These are phyloP conservation scores for Hysterangium stoloniferum DNA, from an alignment of 768 basidiomycete species.

Conservation along the genomic window DNA sequence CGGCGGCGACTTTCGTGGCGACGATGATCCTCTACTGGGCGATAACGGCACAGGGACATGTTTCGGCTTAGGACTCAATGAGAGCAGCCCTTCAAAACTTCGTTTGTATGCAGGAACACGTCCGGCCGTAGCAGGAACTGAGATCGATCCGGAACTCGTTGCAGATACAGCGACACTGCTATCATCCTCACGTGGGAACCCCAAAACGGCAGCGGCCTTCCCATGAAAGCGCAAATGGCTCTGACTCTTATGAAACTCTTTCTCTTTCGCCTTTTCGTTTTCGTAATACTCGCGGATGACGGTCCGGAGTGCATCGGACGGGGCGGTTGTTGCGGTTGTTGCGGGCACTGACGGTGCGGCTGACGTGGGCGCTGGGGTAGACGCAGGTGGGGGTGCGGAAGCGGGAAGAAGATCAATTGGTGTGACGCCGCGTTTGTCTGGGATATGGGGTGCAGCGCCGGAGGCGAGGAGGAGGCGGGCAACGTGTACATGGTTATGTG, in stretches of 20 bases:
- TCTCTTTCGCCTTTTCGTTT: constrained; percentile 8
- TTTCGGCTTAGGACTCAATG: neutral
- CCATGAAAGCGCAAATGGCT: neutral
- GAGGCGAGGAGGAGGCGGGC: constrained; percentile 73
- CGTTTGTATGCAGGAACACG: neutral
- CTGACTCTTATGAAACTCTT: constrained; percentile 5
- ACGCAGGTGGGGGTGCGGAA: neutral
- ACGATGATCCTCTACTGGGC: neutral
- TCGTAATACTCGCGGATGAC: constrained; percentile 9
- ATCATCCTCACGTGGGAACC: neutral
- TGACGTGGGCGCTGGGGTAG: neutral
- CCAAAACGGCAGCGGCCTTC: constrained; percentile 6
- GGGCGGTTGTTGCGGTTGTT: neutral
- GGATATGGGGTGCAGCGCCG: constrained; percentile 72
- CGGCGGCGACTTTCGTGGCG: neutral
- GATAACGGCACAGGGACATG: neutral
- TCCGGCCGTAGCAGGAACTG: neutral
- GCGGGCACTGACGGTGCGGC: constrained; percentile 1
- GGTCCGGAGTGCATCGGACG: neutral
- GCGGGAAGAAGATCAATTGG: constrained; percentile 35
- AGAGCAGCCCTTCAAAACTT: neutral
- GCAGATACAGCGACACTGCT: neutral
- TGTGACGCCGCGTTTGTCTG: constrained; percentile 89
- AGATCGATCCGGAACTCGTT: neutral
- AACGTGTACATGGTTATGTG: constrained; percentile 81